A percentile compares a stretch with the other conserved stretches of the same genome.
Evolutionary conservation across 441 rosid species (phyloP).

Genomic region (Eruca vesicaria): DNA sequence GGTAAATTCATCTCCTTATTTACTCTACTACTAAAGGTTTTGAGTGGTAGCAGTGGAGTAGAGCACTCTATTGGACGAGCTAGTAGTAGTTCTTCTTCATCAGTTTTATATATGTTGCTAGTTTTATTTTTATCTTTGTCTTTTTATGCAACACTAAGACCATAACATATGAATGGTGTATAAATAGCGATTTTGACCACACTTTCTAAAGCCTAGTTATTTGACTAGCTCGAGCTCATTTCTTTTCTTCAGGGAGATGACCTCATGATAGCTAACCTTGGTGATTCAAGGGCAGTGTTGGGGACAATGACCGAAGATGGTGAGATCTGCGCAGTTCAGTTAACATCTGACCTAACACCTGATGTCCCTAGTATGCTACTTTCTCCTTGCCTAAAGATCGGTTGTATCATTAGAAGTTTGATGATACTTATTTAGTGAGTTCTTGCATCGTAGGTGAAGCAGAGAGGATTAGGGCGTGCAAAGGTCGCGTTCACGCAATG

Average conservation of each 20-base stretch:
- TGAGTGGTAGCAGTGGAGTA: neutral
- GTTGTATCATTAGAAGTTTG: neutral
- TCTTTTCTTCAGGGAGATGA: constrained; percentile 54
- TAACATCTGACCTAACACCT: constrained; percentile 84
- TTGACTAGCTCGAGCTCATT: neutral
- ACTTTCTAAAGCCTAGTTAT: neutral
- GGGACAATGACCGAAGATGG: constrained; percentile 55
- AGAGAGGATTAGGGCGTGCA: constrained; percentile 62
- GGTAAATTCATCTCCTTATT: constrained; percentile 30
- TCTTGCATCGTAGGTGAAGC: constrained; percentile 57
- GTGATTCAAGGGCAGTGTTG: constrained; percentile 85
- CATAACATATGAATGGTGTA: neutral
- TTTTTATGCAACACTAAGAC: neutral
- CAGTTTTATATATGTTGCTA: too few species aligned
- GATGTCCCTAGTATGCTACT: constrained; percentile 54
- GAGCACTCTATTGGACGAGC: neutral
- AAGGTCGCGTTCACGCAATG: constrained; percentile 66
- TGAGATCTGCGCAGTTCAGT: constrained; percentile 48
- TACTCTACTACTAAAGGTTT: neutral
- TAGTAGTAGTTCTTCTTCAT: neutral
- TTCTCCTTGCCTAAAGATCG: neutral
- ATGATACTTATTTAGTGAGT: constrained; percentile 1
- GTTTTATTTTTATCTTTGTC: neutral
- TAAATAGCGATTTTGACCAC: neutral
- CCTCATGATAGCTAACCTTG: constrained; percentile 82